Percentiles rank a stretch among this genome's conserved stretches.
Evolutionary conservation across 2,329 filamentous ascomycete genomes (phyloP).

Genomic region (Macroventuria anomochaeta): DNA sequence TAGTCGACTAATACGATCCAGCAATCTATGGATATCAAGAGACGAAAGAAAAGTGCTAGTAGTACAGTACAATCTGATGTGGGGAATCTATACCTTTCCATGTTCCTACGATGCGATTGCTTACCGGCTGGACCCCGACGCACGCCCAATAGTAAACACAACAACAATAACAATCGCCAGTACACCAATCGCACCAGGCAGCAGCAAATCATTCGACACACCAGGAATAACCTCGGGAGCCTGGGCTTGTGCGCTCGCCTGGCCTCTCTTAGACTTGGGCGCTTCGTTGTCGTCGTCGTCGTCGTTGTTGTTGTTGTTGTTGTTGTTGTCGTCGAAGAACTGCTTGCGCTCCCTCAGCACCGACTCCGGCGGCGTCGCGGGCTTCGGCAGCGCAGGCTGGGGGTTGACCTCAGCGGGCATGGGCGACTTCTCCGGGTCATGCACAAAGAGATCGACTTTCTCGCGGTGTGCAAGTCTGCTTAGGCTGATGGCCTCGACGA

Average conservation of each 20-base stretch:
- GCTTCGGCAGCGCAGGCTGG: slow-evolving; percentile 59
- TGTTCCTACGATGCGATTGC: too few relatives aligned
- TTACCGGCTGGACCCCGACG: slow-evolving; percentile 59
- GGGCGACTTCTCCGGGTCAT: slow-evolving; percentile 89
- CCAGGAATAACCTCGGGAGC: slow-evolving; percentile 85
- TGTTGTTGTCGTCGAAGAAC: slow-evolving; percentile 62
- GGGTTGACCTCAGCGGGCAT: slow-evolving; percentile 69
- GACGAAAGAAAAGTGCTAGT: neutral
- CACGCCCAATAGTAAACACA: slow-evolving; percentile 85
- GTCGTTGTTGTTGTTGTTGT: slow-evolving; percentile 65
- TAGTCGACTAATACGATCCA: slow-evolving; percentile 9
- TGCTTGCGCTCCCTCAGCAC: slow-evolving; percentile 56
- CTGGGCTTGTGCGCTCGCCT: slow-evolving; percentile 55
- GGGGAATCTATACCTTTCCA: slow-evolving; percentile 6
- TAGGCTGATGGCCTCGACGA: slow-evolving; percentile 86
- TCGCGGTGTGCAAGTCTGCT: slow-evolving; percentile 79
- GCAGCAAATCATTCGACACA: slow-evolving; percentile 89
- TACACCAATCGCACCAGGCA: slow-evolving; percentile 94
- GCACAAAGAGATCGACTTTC: slow-evolving; percentile 97
- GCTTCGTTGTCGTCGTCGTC: slow-evolving; percentile 64
- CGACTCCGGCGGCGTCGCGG: slow-evolving; percentile 61
- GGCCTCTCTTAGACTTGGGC: slow-evolving; percentile 47
- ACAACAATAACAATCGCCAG: slow-evolving; percentile 91
- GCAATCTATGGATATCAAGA: slow-evolving; percentile 17
- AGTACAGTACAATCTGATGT: slow-evolving; percentile 7